Conservation (phyloP, 495 filamentous ascomycete species). For the Talaromyces borbonicus region DNA sequence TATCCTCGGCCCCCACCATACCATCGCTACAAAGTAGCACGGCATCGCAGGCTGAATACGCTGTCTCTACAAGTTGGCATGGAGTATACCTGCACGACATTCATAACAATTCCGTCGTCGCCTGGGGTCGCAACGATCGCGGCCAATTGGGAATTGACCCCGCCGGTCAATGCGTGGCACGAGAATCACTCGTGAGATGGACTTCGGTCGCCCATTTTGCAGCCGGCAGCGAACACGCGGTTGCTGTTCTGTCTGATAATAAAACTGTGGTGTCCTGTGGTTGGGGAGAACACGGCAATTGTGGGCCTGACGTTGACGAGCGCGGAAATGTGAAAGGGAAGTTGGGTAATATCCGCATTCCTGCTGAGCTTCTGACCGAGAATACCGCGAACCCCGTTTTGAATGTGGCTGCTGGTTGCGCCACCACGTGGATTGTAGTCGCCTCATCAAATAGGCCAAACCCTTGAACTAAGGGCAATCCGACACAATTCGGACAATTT, state of each 20-base stretch:
- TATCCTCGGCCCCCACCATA: constrained; percentile 31
- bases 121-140: constrained; percentile 72
- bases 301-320: constrained; percentile 55
- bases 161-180: neutral
- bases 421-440: constrained; percentile 69
- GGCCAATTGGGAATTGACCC: constrained; percentile 47
- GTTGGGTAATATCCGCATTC: constrained; percentile 51
- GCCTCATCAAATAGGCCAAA: neutral
- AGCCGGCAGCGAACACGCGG: constrained; percentile 77
- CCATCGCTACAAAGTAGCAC: constrained; percentile 18
- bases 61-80: constrained; percentile 68
- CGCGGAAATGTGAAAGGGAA: constrained; percentile 53
- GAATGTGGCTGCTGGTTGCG: constrained; percentile 71
- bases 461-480: no score
- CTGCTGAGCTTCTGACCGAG: constrained; percentile 3
- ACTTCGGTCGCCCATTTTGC: constrained; percentile 38
- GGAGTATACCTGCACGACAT: constrained; percentile 58
- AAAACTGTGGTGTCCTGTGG: constrained; percentile 68
- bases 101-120: constrained; percentile 12
- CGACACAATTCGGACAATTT: constrained; percentile 4
- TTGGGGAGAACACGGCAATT: constrained; percentile 98
- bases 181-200: neutral
- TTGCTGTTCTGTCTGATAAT: constrained; percentile 50
- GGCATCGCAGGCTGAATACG: neutral
- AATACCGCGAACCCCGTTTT: constrained; percentile 25